Percentiles rank a stretch among this genome's conserved stretches.
phyloP scores from a whole-genome alignment of 495 filamentous ascomycete genomes.

The Hypoxylon trugodes region DNA sequence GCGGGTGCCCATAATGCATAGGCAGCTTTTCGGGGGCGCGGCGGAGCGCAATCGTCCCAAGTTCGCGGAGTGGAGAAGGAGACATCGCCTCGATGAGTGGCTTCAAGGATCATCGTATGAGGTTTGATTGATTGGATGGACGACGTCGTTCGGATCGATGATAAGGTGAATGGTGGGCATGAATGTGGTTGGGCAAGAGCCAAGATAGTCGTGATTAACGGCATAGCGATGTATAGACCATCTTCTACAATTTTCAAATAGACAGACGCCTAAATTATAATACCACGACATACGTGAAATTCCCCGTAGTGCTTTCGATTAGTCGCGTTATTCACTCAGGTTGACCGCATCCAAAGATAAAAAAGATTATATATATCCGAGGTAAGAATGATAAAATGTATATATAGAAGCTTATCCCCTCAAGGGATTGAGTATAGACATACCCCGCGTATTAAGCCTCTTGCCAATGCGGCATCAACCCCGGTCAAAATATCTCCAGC shows the following conservation, averaged over 20 bases:
- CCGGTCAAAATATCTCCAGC: background rate
- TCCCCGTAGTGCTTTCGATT: too few species aligned
- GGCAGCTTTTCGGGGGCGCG: background rate
- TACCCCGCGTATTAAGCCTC: constrained; percentile 2
- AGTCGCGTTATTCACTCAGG: too few species aligned
- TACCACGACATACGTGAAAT: too few species aligned
- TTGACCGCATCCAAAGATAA: background rate
- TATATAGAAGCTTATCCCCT: background rate
- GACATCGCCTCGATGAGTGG: constrained; percentile 28
- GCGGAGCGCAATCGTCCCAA: background rate
- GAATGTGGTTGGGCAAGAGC: too few species aligned
- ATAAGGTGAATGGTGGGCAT: too few species aligned
- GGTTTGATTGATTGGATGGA: too few species aligned
- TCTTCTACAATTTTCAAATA: too few species aligned
- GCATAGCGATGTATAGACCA: too few species aligned
- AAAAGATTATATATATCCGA: background rate
- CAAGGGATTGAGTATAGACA: constrained; percentile 7
- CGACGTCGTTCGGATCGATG: too few species aligned
- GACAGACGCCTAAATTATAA: too few species aligned
- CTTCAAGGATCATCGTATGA: background rate
- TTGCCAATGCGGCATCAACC: background rate
- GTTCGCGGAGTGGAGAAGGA: background rate
- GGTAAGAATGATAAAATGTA: background rate
- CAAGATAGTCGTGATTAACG: too few species aligned
- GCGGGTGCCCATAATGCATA: constrained; percentile 21